phyloP scores from a whole-genome alignment of 805 yeast species.

The Metschnikowia borealis region DNA sequence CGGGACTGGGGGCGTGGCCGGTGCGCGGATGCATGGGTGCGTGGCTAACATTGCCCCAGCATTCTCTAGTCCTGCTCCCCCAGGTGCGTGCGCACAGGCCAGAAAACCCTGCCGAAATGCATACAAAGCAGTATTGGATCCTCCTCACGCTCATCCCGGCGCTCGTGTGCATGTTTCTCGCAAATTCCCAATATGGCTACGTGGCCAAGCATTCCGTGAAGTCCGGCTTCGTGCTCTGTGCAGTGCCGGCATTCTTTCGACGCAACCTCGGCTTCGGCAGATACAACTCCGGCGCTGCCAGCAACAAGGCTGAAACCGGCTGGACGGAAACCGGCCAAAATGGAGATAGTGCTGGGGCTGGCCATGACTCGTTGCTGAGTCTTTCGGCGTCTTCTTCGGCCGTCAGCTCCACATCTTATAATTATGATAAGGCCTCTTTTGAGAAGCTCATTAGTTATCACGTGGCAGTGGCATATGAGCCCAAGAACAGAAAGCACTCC shows the following conservation, averaged over 20 bases:
- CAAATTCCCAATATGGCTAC: not conserved
- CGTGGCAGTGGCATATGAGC: conserved; percentile 67
- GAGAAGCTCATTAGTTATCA: conserved; percentile 39
- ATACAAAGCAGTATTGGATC: conserved; percentile 1
- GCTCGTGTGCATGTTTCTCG: conserved; percentile 3
- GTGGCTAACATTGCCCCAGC: no score
- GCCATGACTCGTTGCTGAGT: conserved; percentile 11
- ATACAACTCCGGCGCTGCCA: conserved; percentile 8
- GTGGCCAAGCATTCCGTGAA: not conserved
- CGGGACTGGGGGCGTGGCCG: no score
- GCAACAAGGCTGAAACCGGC: conserved; percentile 12
- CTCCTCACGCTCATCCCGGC: not conserved
- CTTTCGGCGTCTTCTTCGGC: conserved; percentile 7
- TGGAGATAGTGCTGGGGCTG: conserved; percentile 1
- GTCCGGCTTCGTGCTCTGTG: not conserved
- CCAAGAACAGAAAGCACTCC: conserved; percentile 61
- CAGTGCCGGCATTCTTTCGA: not conserved
- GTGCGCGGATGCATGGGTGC: no score
- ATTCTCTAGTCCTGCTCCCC: no score
- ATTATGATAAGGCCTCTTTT: conserved; percentile 19
- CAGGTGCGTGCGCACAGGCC: not conserved
- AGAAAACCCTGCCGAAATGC: conserved; percentile 1
- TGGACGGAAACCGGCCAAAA: conserved; percentile 16
- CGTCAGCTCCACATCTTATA: conserved; percentile 16
- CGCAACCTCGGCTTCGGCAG: conserved; percentile 1